Base-by-base conservation (phyloP, 129 eudicot species). In the Ambrosia trifida region DNA sequence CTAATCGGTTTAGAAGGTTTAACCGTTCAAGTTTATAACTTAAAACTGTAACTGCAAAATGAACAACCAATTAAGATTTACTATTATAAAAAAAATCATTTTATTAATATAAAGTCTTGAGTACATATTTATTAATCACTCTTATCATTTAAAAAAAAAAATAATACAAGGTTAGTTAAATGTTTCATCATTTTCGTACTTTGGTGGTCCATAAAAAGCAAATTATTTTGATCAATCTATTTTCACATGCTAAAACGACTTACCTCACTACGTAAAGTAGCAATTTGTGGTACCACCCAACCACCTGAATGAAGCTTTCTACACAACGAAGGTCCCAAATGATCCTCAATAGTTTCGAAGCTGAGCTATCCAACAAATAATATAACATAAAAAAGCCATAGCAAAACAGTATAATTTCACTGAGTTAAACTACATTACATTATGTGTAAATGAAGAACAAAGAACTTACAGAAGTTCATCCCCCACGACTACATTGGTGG, bases 401-500 rank as follows among this genome's bases (percentile, higher is more conserved):
- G 86, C 81, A 54, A 28, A 20, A 40, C 10, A 53, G 1, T 24
- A 56, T 14, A 56, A 56, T 28, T 60, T n/a, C 28, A 61, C 38
- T 60, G 14, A 43, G 58, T 62, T 17, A 3, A 36, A 17, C 16
- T 64, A 8, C 1, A 10, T 36, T 20, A 7, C 36, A 50, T 14
- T 32, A 11, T 51, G 58, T 50, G 13, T 36, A 65, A 20, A 61
- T 47, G 40, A 35, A 64, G 36, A 80, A 69, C 66, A 64, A 80
- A 53, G 28, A 74, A 82, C 98, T 83, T 88, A 94, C 98, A 94
- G 84, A 76, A 94, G 82, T 85, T 94, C 95, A 82, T 94, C 98
- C 45, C 97, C 96, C 44, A 94, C 97, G 31, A 89, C 93, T 74
- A 94, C 81, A 69, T 89, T 74, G 14, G 98, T 87, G 62, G 97